A percentile compares a stretch with the other conserved stretches of the same genome.
These are phyloP conservation scores for Desmodesmus armatus DNA, from an alignment of 139 green algal species.

Conservation along the genomic window DNA sequence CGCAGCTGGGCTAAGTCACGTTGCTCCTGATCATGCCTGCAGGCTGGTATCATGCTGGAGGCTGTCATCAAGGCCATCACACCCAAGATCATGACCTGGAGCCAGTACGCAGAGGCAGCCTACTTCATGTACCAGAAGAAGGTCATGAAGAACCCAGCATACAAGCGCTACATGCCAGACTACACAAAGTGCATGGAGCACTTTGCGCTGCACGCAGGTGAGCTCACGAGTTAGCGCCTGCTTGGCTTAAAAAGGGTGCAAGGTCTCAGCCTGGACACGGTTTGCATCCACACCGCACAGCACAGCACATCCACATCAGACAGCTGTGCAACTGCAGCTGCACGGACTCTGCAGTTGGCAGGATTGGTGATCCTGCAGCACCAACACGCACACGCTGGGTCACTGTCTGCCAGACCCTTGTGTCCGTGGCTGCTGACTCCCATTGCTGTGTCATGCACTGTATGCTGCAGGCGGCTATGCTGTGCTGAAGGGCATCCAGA, in stretches of 20 bases:
- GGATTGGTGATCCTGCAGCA: too few species aligned
- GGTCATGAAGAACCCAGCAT: slow-evolving; percentile 1
- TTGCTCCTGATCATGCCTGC: too few species aligned
- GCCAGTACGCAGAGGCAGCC: slow-evolving; percentile 43
- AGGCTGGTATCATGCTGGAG: slow-evolving; percentile 4
- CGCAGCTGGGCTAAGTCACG: too few species aligned
- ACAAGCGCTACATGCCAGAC: slow-evolving; percentile 50
- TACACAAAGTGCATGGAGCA: slow-evolving; percentile 58
- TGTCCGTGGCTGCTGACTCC: not conserved
- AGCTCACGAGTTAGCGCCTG: not conserved
- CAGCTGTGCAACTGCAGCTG: not conserved
- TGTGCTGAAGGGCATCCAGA: slow-evolving; percentile 47
- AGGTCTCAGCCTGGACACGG: not conserved
- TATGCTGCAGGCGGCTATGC: slow-evolving; percentile 38
- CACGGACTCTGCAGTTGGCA: too few species aligned
- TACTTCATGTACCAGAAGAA: not conserved
- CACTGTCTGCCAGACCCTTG: not conserved
- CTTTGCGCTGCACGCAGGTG: slow-evolving; percentile 57
- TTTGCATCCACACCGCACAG: not conserved
- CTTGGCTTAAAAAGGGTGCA: not conserved
- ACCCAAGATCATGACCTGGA: slow-evolving; percentile 50
- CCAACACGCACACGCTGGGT: not conserved
- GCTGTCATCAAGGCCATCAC: slow-evolving; percentile 13
- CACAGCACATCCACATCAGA: not conserved
- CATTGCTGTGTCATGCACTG: not conserved